These are phyloP conservation scores for Aspergillus kassunensis DNA, from an alignment of 495 filamentous ascomycete genomes.

Conservation along the genomic window DNA sequence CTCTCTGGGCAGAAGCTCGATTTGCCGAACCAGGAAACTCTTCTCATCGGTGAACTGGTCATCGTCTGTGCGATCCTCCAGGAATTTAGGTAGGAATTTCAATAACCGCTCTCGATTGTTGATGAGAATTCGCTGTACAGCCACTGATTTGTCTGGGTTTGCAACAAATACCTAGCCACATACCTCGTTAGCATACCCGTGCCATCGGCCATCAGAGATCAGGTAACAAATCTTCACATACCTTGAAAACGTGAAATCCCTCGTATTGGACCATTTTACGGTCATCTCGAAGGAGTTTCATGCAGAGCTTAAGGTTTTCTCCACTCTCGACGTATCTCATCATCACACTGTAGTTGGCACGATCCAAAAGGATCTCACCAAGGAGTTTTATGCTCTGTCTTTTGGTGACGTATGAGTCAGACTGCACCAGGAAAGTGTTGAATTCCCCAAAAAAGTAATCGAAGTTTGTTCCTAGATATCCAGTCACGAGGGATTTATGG, in stretches of 20 bases:
- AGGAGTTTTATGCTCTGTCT: constrained; percentile 96
- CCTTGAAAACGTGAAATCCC: constrained; percentile 98
- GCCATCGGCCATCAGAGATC: background rate
- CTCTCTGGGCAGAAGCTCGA: constrained; percentile 68
- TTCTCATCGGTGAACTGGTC: constrained; percentile 99
- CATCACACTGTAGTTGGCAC: constrained; percentile 97
- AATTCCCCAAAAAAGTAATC: constrained; percentile 87
- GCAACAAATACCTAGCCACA: constrained; percentile 81
- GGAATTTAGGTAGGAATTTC: constrained; percentile 81
- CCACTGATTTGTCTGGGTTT: constrained; percentile 90
- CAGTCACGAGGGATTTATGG: constrained; percentile 83
- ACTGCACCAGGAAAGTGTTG: constrained; percentile 82
- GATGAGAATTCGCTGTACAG: constrained; percentile 89
- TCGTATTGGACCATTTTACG: constrained; percentile 99
- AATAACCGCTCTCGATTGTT: constrained; percentile 92
- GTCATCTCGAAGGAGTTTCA: constrained; percentile 93
- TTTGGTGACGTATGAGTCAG: constrained; percentile 96
- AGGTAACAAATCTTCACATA: constrained; percentile 28
- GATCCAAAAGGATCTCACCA: constrained; percentile 89
- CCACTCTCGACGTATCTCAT: constrained; percentile 91
- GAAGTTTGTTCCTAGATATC: constrained; percentile 83
- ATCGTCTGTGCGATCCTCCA: constrained; percentile 94
- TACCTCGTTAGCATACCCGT: constrained; percentile 21
- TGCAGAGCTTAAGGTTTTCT: constrained; percentile 94
- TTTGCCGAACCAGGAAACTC: constrained; percentile 92